Evolutionary conservation across 1,284 basidiomycete species (phyloP), one percentile per base, ranked within the genome.

Genomic region (Ganoderma meredithae): DNA sequence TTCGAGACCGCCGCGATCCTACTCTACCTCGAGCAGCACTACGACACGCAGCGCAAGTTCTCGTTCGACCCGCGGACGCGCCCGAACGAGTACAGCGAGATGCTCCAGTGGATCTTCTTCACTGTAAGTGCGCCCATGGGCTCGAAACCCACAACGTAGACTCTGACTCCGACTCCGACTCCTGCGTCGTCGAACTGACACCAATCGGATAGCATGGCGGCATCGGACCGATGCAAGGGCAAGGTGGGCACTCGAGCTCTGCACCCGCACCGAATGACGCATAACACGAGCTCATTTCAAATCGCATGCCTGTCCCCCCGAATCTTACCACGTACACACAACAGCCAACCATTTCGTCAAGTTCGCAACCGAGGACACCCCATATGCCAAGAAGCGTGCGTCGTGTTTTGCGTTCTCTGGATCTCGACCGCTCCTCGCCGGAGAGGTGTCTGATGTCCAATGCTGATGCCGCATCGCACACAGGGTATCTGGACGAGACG

Each of bases 91-190:
- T 77, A 85, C 71, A 88, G 86, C 74, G 85, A 90, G 77, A 85
- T 89, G 78, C 75, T 91, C 31, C 90, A 92, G 75, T 95, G 93
- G 93, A 88, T 94, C 27, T 92, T 94, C 80, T 95, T 92, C 73
- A 82, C 85, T 53, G 87, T 87, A 74, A 68, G 86, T 75, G 19
- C 19, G 4, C n/a, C n/a, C n/a, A n/a, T n/a, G n/a, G n/a, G 31
- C 31, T 31, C 27, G 27, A 31, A 31, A 31, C 27, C 27, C 27
- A 31, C 36, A 36, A 36, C 47, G 62, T 41, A 4, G 27, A 31
- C 27, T 31, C 31, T 31, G 31, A 31, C 31, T 31, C 31, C 31
- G 31, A 31, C 31, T 31, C 31, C 31, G 36, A 39, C 36, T 39
- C 36, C 19, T 13, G 17, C 22, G 41, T 40, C 19, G 7, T 43